Evolutionary conservation across 768 basidiomycete genomes (phyloP).

Genomic region (Mycena capillaripes): DNA sequence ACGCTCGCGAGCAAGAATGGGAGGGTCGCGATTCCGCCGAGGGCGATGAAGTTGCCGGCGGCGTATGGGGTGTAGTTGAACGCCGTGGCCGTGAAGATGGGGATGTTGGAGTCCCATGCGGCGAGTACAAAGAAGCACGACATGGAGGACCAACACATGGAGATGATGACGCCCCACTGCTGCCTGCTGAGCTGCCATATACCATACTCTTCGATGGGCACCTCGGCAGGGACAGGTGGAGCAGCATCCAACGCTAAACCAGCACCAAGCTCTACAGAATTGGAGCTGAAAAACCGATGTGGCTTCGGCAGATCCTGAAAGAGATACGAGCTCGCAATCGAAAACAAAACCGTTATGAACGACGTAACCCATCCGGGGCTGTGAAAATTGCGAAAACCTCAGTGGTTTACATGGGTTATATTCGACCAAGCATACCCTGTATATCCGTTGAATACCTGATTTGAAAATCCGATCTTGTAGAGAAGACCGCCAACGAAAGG

Average conservation of each 20-base stretch:
- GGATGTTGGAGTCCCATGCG: constrained; percentile 78
- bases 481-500: constrained; percentile 64
- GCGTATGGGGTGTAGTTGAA: constrained; percentile 72
- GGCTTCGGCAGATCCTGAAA: constrained; percentile 43
- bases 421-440: constrained; percentile 40
- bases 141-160: constrained; percentile 82
- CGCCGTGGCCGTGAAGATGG: constrained; percentile 64
- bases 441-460: constrained; percentile 62
- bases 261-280: constrained; percentile 3
- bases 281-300: neutral
- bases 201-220: constrained; percentile 22
- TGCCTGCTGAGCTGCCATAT: constrained; percentile 51
- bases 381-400: too few species aligned
- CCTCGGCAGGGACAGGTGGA: too few species aligned
- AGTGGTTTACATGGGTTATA: too few species aligned
- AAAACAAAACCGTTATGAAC: constrained; percentile 55
- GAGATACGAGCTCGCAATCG: constrained; percentile 46
- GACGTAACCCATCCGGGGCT: constrained; percentile 67
- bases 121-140: constrained; percentile 79
- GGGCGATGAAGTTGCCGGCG: constrained; percentile 78
- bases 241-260: too few species aligned
- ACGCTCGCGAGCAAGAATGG: constrained; percentile 77
- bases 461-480: constrained; percentile 61
- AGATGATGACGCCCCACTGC: constrained; percentile 68
- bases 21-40: constrained; percentile 71